These are phyloP conservation scores for Pyrus betulifolia DNA, from an alignment of 306 rosid genomes.

Conservation along the genomic window DNA sequence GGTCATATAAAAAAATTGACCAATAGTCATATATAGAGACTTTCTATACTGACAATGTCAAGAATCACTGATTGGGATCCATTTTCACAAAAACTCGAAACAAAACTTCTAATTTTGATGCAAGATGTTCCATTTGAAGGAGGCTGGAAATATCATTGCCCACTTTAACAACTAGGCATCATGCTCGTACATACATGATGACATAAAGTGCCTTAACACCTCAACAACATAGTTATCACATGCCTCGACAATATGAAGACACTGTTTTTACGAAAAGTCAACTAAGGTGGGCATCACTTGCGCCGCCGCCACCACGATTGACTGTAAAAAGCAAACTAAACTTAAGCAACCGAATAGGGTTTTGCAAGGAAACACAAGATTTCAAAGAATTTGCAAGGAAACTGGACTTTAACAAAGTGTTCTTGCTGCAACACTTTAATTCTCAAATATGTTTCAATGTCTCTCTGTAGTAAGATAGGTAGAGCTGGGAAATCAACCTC, in stretches of 20 bases:
- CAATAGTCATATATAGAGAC: background rate
- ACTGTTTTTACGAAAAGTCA: background rate
- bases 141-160: background rate
- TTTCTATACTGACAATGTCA: background rate
- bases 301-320: background rate
- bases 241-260: background rate
- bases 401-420: background rate
- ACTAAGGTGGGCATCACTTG: background rate
- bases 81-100: background rate
- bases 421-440: background rate
- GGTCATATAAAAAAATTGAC: background rate
- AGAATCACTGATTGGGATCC: background rate
- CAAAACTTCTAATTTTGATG: background rate
- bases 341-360: background rate
- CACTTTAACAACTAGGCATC: background rate
- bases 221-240: background rate
- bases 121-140: background rate
- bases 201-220: background rate
- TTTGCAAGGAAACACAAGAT: background rate
- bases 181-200: background rate
- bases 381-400: too few relatives aligned
- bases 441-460: background rate
- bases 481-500: background rate
- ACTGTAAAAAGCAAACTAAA: background rate
- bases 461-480: background rate